Evolutionary conservation across 2,329 filamentous ascomycete genomes (phyloP).

Genomic region (Trichoderma lentiforme): DNA sequence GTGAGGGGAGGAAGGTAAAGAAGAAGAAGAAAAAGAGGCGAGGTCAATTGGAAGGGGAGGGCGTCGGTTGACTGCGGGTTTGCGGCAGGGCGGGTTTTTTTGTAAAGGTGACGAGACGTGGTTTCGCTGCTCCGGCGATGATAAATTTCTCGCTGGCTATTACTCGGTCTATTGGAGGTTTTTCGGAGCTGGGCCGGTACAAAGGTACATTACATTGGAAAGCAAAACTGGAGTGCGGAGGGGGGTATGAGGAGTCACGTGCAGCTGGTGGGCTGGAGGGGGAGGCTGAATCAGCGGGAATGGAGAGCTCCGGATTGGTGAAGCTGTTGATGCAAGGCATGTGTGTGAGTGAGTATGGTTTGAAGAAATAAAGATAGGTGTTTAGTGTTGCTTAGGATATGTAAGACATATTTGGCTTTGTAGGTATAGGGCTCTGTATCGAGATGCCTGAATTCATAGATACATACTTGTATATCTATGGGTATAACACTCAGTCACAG

Average conservation of each 20-base stretch:
- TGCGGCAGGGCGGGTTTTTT: constrained; percentile 16
- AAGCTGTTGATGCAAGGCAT: background rate
- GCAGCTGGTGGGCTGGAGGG: background rate
- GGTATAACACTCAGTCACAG: background rate
- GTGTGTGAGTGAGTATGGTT: background rate
- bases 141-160: constrained; percentile 46
- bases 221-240: constrained; percentile 15
- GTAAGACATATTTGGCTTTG: background rate
- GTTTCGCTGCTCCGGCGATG: constrained; percentile 27
- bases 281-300: constrained; percentile 6
- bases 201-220: background rate
- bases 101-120: background rate
- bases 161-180: constrained; percentile 26
- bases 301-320: constrained; percentile 7
- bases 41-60: background rate
- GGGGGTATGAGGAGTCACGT: constrained; percentile 18
- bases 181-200: constrained; percentile 27
- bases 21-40: background rate
- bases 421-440: background rate
- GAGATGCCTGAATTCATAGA: background rate
- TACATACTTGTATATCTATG: background rate
- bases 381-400: background rate
- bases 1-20: background rate
- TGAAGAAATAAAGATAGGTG: background rate
- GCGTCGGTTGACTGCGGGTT: background rate